phyloP scores from a whole-genome alignment of 768 basidiomycete species.

The Tubosaeta sp. region DNA sequence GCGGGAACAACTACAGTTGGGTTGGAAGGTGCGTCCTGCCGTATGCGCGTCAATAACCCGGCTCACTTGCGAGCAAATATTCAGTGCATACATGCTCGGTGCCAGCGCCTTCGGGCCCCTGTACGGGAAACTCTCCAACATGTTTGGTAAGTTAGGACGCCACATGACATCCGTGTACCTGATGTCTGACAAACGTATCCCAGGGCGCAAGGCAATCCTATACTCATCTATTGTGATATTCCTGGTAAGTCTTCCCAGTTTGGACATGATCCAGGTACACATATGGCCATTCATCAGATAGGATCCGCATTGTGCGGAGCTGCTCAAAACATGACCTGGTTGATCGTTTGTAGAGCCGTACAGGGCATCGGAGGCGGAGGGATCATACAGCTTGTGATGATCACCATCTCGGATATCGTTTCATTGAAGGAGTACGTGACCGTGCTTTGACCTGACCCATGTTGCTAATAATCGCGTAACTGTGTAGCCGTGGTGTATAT shows the following conservation, averaged over 20 bases:
- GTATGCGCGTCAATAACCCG: background rate
- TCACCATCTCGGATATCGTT: conserved; percentile 80
- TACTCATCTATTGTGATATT: conserved; percentile 64
- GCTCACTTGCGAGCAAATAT: background rate
- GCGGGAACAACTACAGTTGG: conserved; percentile 65
- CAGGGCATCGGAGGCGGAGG: conserved; percentile 83
- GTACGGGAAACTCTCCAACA: conserved; percentile 76
- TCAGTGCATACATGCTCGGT: conserved; percentile 70
- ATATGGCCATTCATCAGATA: conserved; percentile 36
- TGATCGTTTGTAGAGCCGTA: conserved; percentile 69
- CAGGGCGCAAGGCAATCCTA: conserved; percentile 67
- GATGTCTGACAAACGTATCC: background rate
- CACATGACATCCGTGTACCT: background rate
- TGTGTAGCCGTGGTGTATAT: conserved; percentile 65
- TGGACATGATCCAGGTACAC: background rate
- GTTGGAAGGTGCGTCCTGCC: conserved; percentile 52
- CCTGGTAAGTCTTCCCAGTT: conserved; percentile 41
- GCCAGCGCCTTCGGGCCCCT: conserved; percentile 64
- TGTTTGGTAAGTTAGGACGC: conserved; percentile 30
- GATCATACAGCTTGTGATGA: conserved; percentile 69
- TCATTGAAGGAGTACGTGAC: conserved; percentile 62
- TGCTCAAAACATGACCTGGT: conserved; percentile 72
- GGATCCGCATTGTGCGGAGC: conserved; percentile 79
- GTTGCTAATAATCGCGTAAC: conserved; percentile 17
- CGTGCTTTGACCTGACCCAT: background rate